Evolutionary conservation across 164 flowering plant species (phyloP), one percentile per base, ranked within the genome.

Genomic region (Magnolia kwangsiensis): DNA sequence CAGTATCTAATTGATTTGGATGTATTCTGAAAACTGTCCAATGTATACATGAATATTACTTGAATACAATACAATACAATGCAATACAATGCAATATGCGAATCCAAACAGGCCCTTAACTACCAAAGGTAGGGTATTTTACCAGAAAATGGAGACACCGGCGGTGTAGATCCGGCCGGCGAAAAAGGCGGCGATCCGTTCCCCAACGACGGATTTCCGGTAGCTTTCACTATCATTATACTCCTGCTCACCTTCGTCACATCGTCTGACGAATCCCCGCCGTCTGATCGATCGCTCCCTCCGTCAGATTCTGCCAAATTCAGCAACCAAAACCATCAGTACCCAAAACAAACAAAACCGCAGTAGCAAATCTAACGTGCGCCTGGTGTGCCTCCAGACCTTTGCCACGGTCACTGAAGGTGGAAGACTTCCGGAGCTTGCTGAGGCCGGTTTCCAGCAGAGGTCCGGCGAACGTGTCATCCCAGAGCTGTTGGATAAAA

Each of bases 391-490:
- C 45, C 45, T 3, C 45, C 45, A 2, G 45, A 37, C 45, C 45
- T 37, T 37, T 37, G 45, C 45, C 45, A 37, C 37, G 90, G 81
- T 74, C 71, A 73, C 65, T 68, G 79, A 90, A 89, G 59, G 90
- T 80, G 8, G 83, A 61, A 72, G 83, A 80, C 81, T 90, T 91
- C n/a, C 98, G 89, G 55, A 95, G 95, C 85, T 86, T 87, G 51
- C 97, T 93, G 75, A 92, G 96, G 75, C 98, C 98, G 72, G 7
- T 81, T 1, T 92, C 98, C 68, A 96, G 98, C 67, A 68, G 87
- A 14, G 98, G 96, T 5, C 98, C 98, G 80, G 97, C 98, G 37
- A 92, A 83, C 72, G 96, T 91, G 74, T 95, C 96, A 72, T 24
- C 24, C 24, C 24, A 24, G n/a, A n/a, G n/a, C n/a, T n/a, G n/a